Evolutionary conservation across 2,329 filamentous ascomycete species (phyloP).

Genomic region (Zasmidium cellare): DNA sequence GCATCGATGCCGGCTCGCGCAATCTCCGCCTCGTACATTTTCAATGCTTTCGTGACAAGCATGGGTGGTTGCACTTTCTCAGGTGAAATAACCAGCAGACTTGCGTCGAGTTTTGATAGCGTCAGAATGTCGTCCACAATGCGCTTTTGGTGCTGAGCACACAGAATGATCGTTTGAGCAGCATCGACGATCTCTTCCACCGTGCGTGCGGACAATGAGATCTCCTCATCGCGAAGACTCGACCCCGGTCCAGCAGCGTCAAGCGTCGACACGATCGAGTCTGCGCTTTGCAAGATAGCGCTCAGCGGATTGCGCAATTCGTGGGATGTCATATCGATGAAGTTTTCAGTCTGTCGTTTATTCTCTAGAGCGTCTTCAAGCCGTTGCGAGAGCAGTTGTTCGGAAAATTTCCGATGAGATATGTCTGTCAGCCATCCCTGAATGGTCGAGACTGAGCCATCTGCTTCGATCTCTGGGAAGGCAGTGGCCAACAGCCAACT

Average conservation of each 20-base stretch:
- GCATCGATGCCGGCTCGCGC: constrained; percentile 28
- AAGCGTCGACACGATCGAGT: constrained; percentile 41
- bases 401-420: constrained; percentile 34
- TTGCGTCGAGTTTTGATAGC: constrained; percentile 47
- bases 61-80: constrained; percentile 39
- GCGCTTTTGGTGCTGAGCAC: constrained; percentile 48
- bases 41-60: constrained; percentile 35
- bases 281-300: constrained; percentile 45
- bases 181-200: constrained; percentile 30
- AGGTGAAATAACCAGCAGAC: constrained; percentile 44
- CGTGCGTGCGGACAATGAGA: constrained; percentile 17
- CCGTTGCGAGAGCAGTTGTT: constrained; percentile 30
- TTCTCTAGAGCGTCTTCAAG: constrained; percentile 39
- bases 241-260: constrained; percentile 14
- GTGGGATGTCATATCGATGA: constrained; percentile 41
- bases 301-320: constrained; percentile 47
- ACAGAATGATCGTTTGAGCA: constrained; percentile 45
- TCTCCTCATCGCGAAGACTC: constrained; percentile 25
- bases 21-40: constrained; percentile 36
- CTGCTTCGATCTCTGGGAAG: constrained; percentile 32
- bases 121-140: constrained; percentile 50
- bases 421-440: constrained; percentile 38
- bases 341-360: constrained; percentile 38
- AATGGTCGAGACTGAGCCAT: constrained; percentile 30
- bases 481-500: constrained; percentile 36